Conservation (phyloP, 305 asterid genomes). For the Solanum hybrid region DNA sequence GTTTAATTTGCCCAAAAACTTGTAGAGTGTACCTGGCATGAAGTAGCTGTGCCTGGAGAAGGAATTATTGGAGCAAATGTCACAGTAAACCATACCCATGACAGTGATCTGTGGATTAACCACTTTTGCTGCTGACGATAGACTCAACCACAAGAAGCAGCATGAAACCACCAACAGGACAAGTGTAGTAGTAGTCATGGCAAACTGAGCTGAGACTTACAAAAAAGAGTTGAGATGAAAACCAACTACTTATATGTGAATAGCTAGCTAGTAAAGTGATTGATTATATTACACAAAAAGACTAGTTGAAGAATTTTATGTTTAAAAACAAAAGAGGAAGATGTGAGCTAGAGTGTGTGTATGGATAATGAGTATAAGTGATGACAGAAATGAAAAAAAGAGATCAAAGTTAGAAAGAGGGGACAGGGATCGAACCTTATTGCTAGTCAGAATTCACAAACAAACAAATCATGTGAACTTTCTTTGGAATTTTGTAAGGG, state of each 20-base stretch:
- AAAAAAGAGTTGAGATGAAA: not conserved
- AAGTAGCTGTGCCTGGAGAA: constrained; percentile 91
- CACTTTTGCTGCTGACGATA: constrained; percentile 21
- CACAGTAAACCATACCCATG: constrained; percentile 92
- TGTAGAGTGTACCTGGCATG: constrained; percentile 50
- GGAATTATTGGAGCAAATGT: constrained; percentile 79
- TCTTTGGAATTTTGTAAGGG: constrained; percentile 42
- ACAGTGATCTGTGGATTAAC: constrained; percentile 63
- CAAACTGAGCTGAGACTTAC: not conserved
- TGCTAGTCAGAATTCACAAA: constrained; percentile 17
- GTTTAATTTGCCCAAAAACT: not conserved
- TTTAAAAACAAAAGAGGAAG: not conserved
- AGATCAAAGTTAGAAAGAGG: not conserved
- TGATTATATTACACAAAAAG: not conserved
- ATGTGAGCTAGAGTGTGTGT: not conserved
- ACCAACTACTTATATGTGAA: not conserved
- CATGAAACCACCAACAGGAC: not conserved
- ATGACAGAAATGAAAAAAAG: not conserved
- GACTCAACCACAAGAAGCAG: constrained; percentile 18
- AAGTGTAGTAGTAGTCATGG: not conserved
- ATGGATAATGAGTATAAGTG: constrained; percentile 27
- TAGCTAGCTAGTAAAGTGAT: not conserved
- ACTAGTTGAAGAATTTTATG: not conserved
- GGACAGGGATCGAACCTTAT: not conserved
- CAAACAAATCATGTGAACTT: constrained; percentile 71